Percentiles rank a stretch among this genome's conserved stretches.
These are phyloP conservation scores for Phanerochaete carnosa DNA, from an alignment of 768 basidiomycete species.

Conservation along the genomic window DNA sequence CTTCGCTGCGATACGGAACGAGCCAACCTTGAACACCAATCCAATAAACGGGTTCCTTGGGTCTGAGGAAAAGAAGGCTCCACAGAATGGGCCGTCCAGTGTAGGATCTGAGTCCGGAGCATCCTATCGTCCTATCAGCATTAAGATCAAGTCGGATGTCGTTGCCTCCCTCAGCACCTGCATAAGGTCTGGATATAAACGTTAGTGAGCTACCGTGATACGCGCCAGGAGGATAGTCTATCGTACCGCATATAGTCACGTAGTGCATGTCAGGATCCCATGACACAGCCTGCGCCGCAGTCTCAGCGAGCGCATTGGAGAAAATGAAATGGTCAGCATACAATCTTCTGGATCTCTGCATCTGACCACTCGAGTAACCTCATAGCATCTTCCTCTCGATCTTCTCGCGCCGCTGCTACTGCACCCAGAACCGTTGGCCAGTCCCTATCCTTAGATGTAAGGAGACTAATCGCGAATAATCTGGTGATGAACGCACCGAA, in stretches of 20 bases:
- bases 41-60: constrained; percentile 10
- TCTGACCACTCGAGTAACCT: constrained; percentile 2
- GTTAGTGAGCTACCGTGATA: not conserved
- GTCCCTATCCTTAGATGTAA: not conserved
- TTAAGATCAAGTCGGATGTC: not conserved
- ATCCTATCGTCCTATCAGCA: not conserved
- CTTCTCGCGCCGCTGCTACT: constrained; percentile 1
- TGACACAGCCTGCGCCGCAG: not conserved
- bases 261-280: constrained; percentile 12
- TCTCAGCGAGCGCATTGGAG: not conserved
- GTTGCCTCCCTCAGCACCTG: not conserved
- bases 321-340: not conserved
- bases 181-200: not conserved
- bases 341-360: constrained; percentile 13
- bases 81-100: constrained; percentile 13
- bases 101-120: constrained; percentile 11
- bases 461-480: not conserved
- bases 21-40: constrained; percentile 11
- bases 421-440: constrained; percentile 10
- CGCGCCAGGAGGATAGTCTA: not conserved
- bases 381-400: constrained; percentile 4
- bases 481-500: not conserved
- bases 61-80: constrained; percentile 9
- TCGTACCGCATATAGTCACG: constrained; percentile 13
- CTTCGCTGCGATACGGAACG: not conserved